Evolutionary conservation across 192 early-diverging fungal species (phyloP), one percentile per base, ranked within the genome.

Genomic region (Coemansia sp.): DNA sequence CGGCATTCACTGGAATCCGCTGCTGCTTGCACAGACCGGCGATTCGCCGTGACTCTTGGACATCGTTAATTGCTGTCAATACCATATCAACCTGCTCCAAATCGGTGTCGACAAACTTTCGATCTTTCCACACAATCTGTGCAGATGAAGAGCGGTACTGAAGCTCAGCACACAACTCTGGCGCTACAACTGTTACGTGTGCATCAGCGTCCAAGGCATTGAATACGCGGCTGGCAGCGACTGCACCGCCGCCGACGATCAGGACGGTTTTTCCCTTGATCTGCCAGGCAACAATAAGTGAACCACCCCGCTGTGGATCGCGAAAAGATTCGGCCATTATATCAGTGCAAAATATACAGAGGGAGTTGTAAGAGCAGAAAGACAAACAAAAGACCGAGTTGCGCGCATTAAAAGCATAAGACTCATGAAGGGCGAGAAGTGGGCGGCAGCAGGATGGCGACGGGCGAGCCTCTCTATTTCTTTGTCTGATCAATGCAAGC

Each of bases 1-100:
- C 94, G 21, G 92, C 92, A 66, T 97, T 95, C 24, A 95, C 92
- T 4, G 93, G 94, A 27, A 94, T 93, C n/a, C 89, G 81, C 28
- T 71, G 82, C 38, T 58, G 50, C 34, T 84, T 75, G 69, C 88
- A 89, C 14, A 88, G 64, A 19, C 71, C 41, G 32, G 87, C 89
- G 53, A 95, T 93, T 18, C 86, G 74, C 7, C 82, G 67, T 6
- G 88, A 89, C 67, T 88, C 89, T 5, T 83, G 82, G 8, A 48
- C 87, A 74, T 91, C 88, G 54, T 90, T 83, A 38, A 97, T 84
- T 7, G 90, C 89, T 0, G 90, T 87, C 30, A 90, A 69, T 16
- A 92, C 90, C 31, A 79, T 84, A 48, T 84, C 84, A 16, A 67
- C 68, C 0, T 58, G 60, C 18, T 74, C 77, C 1, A 85, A 62